Evolutionary conservation across 805 yeast species (phyloP), one percentile per base, ranked within the genome.

Genomic region (Metschnikowia amazonensis): DNA sequence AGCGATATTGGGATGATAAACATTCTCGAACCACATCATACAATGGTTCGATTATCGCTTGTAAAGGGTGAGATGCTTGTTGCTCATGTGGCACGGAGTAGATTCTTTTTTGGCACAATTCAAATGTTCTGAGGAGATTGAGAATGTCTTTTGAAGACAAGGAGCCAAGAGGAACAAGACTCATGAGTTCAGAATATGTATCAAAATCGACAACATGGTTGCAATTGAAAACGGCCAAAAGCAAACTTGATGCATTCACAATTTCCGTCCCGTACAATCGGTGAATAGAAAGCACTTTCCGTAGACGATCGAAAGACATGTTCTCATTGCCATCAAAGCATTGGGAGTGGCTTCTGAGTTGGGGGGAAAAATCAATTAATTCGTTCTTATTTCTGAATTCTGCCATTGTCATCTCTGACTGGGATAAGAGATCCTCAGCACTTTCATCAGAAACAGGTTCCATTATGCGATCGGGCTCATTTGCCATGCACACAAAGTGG

Each of bases 71-170:
- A 9, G 34, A 13, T 28, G 35, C 42, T 5, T 50, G 45, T 11
- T 18, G 37, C n/a, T 45, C 42, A 9, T 42, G 31, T 9, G 53
- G 43, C 14, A 45, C 14, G 14, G 37, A 36, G 13, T 41, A 27
- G 8, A 52, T 32, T 21, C 42, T 24, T 4, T 37, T 35, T 18
- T 46, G 49, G 30, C 48, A 49, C 27, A 27, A 24, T 10, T 29
- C 42, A 29, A 46, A 49, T 23, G 45, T 39, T 16, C 32, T 14
- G 25, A 52, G 54, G 18, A 44, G 20, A 14, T 33, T 33, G n/a
- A 44, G 40, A 10, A 50, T 25, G 13, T 49, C 53, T 29, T 10
- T 21, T 4, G 41, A 37, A 20, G 41, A 37, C 18, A 28, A 37
- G 9, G 25, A 28, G 33, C 11, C 29, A 14, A 28, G 23, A n/a